phyloP scores from a whole-genome alignment of 2,329 filamentous ascomycete species.

The Colletotrichum sp. region DNA sequence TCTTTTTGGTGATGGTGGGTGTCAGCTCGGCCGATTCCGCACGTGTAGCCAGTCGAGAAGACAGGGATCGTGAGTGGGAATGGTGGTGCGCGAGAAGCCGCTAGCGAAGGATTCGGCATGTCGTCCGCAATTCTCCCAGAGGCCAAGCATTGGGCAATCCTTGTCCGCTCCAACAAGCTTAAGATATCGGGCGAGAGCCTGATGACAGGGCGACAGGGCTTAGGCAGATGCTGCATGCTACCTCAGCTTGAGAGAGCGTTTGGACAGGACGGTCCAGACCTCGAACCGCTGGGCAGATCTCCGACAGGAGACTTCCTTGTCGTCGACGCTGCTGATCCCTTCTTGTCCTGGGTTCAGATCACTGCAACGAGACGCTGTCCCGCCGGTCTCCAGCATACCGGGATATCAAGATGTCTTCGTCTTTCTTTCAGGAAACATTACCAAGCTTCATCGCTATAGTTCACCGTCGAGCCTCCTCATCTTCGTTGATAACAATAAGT shows the following conservation, averaged over 20 bases:
- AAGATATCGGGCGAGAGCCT: conserved; percentile 5
- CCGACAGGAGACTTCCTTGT: not conserved
- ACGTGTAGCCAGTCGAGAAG: not conserved
- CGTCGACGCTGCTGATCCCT: conserved; percentile 1
- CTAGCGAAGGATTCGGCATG: not conserved
- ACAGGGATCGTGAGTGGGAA: not conserved
- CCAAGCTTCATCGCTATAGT: not conserved
- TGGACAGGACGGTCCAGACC: not conserved
- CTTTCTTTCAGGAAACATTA: not conserved
- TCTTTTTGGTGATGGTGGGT: not conserved
- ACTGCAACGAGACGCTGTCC: not conserved
- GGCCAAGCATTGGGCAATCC: not conserved
- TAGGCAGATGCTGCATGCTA: not conserved
- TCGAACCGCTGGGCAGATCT: not conserved
- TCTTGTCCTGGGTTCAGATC: not conserved
- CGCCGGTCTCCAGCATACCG: not conserved
- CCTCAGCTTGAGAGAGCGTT: not conserved
- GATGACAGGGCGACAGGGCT: not conserved
- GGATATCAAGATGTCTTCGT: not conserved
- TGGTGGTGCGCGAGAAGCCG: not conserved
- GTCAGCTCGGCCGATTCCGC: conserved; percentile 5
- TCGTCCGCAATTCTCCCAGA: not conserved
- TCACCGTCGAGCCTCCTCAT: not conserved
- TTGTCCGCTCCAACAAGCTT: not conserved
- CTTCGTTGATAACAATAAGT: not conserved